These are phyloP conservation scores for Neurospora pannonica DNA, from an alignment of 495 filamentous ascomycete species.

Conservation along the genomic window DNA sequence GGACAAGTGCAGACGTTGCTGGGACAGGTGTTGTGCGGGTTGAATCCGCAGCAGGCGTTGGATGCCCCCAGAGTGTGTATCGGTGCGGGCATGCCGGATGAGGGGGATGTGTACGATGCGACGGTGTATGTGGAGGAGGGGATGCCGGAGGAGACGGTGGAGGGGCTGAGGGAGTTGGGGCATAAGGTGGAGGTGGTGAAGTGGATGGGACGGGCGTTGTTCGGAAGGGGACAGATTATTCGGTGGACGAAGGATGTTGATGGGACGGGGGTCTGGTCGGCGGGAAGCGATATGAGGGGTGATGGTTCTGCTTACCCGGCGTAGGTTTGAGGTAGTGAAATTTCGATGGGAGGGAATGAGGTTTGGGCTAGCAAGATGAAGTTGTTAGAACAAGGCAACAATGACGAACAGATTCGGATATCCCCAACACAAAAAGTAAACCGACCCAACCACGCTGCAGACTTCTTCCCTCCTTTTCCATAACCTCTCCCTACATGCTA, in stretches of 20 bases:
- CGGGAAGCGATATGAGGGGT: slow-evolving; percentile 78
- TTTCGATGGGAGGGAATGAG: neutral
- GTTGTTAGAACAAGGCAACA: neutral
- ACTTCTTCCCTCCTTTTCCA: neutral
- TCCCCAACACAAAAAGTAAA: neutral
- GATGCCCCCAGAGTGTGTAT: slow-evolving; percentile 86
- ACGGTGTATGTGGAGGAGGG: slow-evolving; percentile 78
- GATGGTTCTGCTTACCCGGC: slow-evolving; percentile 74
- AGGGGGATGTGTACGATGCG: slow-evolving; percentile 23
- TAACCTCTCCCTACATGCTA: neutral
- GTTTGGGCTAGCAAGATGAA: neutral
- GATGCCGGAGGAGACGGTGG: slow-evolving; percentile 54
- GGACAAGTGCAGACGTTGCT: slow-evolving; percentile 92
- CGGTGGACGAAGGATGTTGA: slow-evolving; percentile 58
- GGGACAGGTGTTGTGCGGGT: slow-evolving; percentile 79
- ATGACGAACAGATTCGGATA: neutral
- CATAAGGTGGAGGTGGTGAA: slow-evolving; percentile 62
- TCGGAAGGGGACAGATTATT: slow-evolving; percentile 89
- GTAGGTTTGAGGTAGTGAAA: slow-evolving; percentile 10
- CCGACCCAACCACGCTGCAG: neutral
- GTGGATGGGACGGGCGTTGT: slow-evolving; percentile 60
- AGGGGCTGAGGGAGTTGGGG: slow-evolving; percentile 58
- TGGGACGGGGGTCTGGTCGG: slow-evolving; percentile 62
- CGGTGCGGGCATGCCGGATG: slow-evolving; percentile 55
- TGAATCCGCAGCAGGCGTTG: slow-evolving; percentile 78